phyloP scores from a whole-genome alignment of 225 moss, liverwort and hornwort genomes.

The Physcomitrellopsis africana region DNA sequence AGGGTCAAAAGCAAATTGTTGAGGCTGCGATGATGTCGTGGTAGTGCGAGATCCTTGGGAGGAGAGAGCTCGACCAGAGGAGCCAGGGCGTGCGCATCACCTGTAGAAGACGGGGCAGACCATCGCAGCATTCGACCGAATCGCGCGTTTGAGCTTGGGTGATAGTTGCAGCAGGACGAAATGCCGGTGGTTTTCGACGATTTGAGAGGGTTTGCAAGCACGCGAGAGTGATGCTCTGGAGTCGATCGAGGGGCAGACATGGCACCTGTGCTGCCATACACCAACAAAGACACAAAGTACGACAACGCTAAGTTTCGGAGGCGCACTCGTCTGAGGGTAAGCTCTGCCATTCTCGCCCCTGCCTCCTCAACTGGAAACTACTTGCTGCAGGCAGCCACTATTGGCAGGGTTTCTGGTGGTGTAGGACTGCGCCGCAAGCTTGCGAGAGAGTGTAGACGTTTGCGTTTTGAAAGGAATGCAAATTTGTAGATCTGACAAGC shows the following conservation, averaged over 20 bases:
- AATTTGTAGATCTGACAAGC: slow-evolving; percentile 25
- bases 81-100: background rate
- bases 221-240: slow-evolving; percentile 42
- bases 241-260: slow-evolving; percentile 39
- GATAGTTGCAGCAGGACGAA: background rate
- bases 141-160: background rate
- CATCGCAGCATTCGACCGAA: background rate
- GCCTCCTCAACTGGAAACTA: background rate
- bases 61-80: background rate
- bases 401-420: background rate
- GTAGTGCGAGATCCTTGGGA: background rate
- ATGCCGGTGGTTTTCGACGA: background rate
- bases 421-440: background rate
- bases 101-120: background rate
- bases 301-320: slow-evolving; percentile 97
- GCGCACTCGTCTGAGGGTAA: slow-evolving; percentile 76
- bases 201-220: slow-evolving; percentile 10
- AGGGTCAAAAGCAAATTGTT: no score
- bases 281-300: slow-evolving; percentile 62
- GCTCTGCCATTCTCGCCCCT: slow-evolving; percentile 15
- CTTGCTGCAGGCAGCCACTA: background rate
- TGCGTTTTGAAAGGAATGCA: background rate
- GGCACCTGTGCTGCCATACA: slow-evolving; percentile 64
- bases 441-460: background rate
- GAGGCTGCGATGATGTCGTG: no score